These are phyloP conservation scores for Cladosporium phlei DNA, from an alignment of 2,329 filamentous ascomycete genomes.

Conservation along the genomic window DNA sequence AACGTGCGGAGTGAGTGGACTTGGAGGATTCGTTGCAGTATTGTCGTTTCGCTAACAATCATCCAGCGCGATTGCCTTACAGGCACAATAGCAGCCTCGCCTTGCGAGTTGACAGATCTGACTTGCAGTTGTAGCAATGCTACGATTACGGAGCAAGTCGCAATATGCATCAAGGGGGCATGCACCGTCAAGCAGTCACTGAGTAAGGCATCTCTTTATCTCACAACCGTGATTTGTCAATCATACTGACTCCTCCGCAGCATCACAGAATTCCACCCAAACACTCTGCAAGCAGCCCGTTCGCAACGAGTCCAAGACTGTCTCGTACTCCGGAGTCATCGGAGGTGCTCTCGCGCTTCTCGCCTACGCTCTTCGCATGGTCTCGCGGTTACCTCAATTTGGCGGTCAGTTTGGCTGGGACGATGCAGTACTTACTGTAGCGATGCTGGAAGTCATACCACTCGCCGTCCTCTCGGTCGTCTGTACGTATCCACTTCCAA, in stretches of 20 bases:
- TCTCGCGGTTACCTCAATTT: conserved; percentile 14
- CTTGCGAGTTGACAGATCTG: conserved; percentile 18
- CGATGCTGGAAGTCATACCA: conserved; percentile 14
- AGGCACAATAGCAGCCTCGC: conserved; percentile 16
- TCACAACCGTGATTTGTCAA: neutral
- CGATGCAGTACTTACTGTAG: conserved; percentile 12
- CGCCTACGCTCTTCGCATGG: conserved; percentile 17
- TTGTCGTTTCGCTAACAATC: neutral
- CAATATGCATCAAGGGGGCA: conserved; percentile 11
- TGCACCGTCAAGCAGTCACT: conserved; percentile 11
- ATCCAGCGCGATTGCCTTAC: conserved; percentile 18
- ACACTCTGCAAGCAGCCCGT: conserved; percentile 11
- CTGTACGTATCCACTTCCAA: conserved; percentile 9
- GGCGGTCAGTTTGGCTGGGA: conserved; percentile 14
- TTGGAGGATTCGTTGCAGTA: too few relatives aligned
- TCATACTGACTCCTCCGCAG: neutral
- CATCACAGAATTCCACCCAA: conserved; percentile 12
- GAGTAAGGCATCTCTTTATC: neutral
- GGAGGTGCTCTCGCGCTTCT: conserved; percentile 18
- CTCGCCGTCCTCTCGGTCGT: conserved; percentile 10
- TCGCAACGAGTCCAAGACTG: conserved; percentile 14
- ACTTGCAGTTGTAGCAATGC: conserved; percentile 19
- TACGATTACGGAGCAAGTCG: conserved; percentile 12
- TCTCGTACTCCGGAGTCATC: conserved; percentile 14
- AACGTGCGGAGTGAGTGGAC: conserved; percentile 2